Percentiles rank a stretch among this genome's conserved stretches.
These are phyloP conservation scores for Pestalotiopsis sp. DNA, from an alignment of 2,329 filamentous ascomycete species.

Conservation along the genomic window DNA sequence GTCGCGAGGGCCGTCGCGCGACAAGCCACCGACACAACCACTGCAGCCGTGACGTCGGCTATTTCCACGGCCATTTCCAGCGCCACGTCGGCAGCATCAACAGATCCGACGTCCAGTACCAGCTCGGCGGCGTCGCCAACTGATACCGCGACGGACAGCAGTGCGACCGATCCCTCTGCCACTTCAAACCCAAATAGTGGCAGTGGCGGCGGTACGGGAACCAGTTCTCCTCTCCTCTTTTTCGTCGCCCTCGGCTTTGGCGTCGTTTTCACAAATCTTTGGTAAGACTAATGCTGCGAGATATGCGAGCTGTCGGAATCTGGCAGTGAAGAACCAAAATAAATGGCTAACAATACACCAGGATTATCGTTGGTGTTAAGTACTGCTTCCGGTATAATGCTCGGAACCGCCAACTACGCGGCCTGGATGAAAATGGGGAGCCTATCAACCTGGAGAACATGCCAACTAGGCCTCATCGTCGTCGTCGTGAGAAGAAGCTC, in stretches of 20 bases:
- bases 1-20: conserved; percentile 38
- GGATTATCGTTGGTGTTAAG: conserved; percentile 99
- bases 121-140: conserved; percentile 11
- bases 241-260: conserved; percentile 96
- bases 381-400: conserved; percentile 99
- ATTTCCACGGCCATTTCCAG: conserved; percentile 11
- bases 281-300: conserved; percentile 60
- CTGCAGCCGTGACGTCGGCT: conserved; percentile 15
- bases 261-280: conserved; percentile 97
- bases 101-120: conserved; percentile 3
- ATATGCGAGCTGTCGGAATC: conserved; percentile 12
- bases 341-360: conserved; percentile 43
- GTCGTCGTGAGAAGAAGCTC: conserved; percentile 93
- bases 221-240: conserved; percentile 79
- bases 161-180: conserved; percentile 19
- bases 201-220: conserved; percentile 47
- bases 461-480: conserved; percentile 76
- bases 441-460: conserved; percentile 87
- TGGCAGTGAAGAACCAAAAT: conserved; percentile 8
- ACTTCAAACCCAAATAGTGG: conserved; percentile 18
- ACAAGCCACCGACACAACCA: conserved; percentile 25
- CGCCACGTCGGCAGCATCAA: conserved; percentile 1
- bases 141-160: conserved; percentile 14
- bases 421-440: conserved; percentile 77
- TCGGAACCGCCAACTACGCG: conserved; percentile 78